Base-by-base conservation (phyloP, 768 basidiomycete genomes). In the Lyophyllum atratum region DNA sequence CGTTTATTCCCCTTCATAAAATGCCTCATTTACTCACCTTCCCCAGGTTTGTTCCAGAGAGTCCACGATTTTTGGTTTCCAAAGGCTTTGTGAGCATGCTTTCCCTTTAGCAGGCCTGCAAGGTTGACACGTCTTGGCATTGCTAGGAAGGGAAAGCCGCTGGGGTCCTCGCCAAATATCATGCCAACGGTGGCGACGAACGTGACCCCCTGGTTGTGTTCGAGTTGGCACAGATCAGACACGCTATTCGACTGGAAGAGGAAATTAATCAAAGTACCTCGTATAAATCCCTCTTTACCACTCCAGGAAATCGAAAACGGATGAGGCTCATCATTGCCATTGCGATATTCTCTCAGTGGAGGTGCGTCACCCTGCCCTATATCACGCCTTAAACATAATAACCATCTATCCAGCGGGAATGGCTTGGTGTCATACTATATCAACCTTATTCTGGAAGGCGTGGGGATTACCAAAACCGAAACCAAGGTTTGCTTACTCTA, bases 391-490 rank as follows among this genome's bases (percentile, higher is more conserved):
- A 33, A 11, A 37, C 46, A 57, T 56, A 47, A 44, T 59, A 29
- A 45, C 1, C 11, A 25, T 17, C 31, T 40, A 12, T 26, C 31
- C 54, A 85, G 85, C 49, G 86, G 86, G 1, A 89, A 88, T 52
- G 88, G 87, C 15, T 72, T 90, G 29, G 82, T 89, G 1, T 86
- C 86, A 1, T 89, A 87, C 69, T 92, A 91, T 66, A 87, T 92
- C 61, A 83, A 86, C 59, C 71, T 86, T 15, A 81, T 90, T 3
- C 70, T 92, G 42, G 80, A 84, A 43, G 81, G 84, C 39, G 80
- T 91, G 17, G 88, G 87, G 0, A 81, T 91, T 56, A 75, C 71
- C 0, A 68, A 71, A 40, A 74, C 84, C 0, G 73, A 74, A 24
- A 84, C 82, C 1, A 85, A 77, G 59, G 66, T 69, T 34, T 17